These are phyloP conservation scores for Fusarium albosuccineum DNA, from an alignment of 2,329 filamentous ascomycete genomes.

Conservation along the genomic window DNA sequence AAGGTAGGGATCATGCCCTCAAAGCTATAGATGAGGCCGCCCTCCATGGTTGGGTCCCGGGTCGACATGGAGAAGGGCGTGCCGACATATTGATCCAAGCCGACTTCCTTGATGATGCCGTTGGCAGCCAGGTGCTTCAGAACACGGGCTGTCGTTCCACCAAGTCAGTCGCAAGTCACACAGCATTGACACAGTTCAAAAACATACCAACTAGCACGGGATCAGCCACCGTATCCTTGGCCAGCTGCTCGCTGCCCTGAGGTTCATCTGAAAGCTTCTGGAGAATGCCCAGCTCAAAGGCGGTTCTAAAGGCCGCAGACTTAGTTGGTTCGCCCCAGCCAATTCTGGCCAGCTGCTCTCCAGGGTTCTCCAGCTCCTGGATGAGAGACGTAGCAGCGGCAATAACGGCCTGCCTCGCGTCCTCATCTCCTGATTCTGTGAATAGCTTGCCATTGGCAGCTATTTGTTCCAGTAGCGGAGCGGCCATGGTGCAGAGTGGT, in stretches of 20 bases:
- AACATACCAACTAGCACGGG: slow-evolving; percentile 19
- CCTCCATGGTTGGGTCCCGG: slow-evolving; percentile 28
- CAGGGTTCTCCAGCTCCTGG: slow-evolving; percentile 25
- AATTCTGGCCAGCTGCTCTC: slow-evolving; percentile 30
- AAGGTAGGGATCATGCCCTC: slow-evolving; percentile 35
- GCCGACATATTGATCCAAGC: slow-evolving; percentile 7
- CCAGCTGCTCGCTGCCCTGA: slow-evolving; percentile 15
- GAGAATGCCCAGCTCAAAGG: slow-evolving; percentile 32
- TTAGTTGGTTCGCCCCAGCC: slow-evolving; percentile 33
- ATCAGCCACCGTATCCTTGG: slow-evolving; percentile 21
- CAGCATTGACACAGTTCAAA: not conserved
- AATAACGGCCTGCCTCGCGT: slow-evolving; percentile 19
- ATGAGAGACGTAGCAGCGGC: slow-evolving; percentile 24
- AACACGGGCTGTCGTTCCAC: slow-evolving; percentile 3
- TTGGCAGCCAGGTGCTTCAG: slow-evolving; percentile 27
- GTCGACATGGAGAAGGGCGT: slow-evolving; percentile 23
- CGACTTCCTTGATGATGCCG: slow-evolving; percentile 23
- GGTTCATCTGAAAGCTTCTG: slow-evolving; percentile 28
- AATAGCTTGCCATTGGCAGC: slow-evolving; percentile 20
- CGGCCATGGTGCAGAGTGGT: slow-evolving; percentile 1
- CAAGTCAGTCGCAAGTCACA: not conserved
- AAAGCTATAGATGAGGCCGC: slow-evolving; percentile 33
- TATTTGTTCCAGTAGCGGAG: slow-evolving; percentile 17
- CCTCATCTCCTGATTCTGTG: slow-evolving; percentile 14
- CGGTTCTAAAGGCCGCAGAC: slow-evolving; percentile 32